A percentile compares a stretch with the other conserved stretches of the same genome.
These are phyloP conservation scores for Aspergillus mulundensis DNA, from an alignment of 495 filamentous ascomycete genomes.

Conservation along the genomic window DNA sequence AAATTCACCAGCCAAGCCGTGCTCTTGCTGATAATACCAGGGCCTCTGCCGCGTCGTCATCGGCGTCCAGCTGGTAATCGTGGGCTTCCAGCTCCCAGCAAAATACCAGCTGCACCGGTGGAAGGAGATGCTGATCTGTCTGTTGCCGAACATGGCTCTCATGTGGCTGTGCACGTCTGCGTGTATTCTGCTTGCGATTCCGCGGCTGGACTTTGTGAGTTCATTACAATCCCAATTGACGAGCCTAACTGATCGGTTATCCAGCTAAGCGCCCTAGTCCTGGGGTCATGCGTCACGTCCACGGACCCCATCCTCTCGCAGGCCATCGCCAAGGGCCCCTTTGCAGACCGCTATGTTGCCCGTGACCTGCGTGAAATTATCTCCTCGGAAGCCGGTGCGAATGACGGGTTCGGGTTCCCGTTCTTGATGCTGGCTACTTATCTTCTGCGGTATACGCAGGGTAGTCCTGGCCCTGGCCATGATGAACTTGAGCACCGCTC, in stretches of 20 bases:
- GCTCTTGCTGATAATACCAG: neutral
- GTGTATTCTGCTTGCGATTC: constrained; percentile 4
- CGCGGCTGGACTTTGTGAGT: neutral
- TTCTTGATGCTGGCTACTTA: constrained; percentile 13
- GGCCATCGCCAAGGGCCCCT: constrained; percentile 9
- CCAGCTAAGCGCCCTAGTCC: constrained; percentile 7
- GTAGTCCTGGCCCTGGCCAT: neutral
- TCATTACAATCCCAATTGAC: neutral
- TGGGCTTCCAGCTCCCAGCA: constrained; percentile 8
- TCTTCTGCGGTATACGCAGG: constrained; percentile 10
- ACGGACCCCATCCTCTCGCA: constrained; percentile 11
- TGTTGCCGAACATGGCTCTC: constrained; percentile 9
- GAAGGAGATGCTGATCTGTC: constrained; percentile 13
- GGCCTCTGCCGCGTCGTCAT: constrained; percentile 10
- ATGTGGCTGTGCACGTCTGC: constrained; percentile 12
- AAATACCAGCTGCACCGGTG: constrained; percentile 8
- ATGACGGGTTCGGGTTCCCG: constrained; percentile 11
- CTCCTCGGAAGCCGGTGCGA: constrained; percentile 10
- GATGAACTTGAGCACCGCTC: neutral
- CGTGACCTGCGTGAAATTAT: constrained; percentile 11
- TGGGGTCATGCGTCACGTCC: constrained; percentile 9
- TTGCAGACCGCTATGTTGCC: constrained; percentile 9
- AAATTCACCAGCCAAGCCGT: neutral
- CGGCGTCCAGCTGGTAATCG: constrained; percentile 9
- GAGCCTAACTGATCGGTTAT: neutral